phyloP scores from a whole-genome alignment of 345 rosid species.

The Balakata baccata region DNA sequence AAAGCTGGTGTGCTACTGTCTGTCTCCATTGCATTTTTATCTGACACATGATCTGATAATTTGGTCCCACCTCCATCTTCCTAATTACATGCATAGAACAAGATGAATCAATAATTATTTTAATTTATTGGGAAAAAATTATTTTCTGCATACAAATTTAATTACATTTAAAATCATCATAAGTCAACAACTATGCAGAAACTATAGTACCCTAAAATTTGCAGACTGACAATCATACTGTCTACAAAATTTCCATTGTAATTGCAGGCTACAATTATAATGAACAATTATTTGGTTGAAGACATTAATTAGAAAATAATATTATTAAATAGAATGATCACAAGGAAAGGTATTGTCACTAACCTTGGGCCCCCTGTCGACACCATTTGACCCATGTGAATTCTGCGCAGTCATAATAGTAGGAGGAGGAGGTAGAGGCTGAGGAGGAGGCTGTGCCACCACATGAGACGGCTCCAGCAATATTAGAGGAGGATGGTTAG shows the following conservation, averaged over 20 bases:
- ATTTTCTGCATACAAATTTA: too few relatives aligned
- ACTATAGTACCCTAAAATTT: too few relatives aligned
- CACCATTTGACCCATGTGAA: constrained; percentile 70
- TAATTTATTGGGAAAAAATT: too few relatives aligned
- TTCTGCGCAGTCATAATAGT: constrained; percentile 34
- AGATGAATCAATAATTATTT: too few relatives aligned
- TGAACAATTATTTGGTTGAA: too few relatives aligned
- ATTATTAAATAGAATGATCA: not conserved
- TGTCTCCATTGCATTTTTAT: constrained; percentile 54
- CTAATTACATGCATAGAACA: constrained; percentile 31
- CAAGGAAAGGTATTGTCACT: constrained; percentile 10
- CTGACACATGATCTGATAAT: constrained; percentile 47
- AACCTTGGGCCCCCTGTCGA: constrained; percentile 59
- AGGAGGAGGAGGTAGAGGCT: constrained; percentile 27
- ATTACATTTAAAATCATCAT: not conserved
- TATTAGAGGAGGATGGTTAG: constrained; percentile 41
- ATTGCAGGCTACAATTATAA: too few relatives aligned
- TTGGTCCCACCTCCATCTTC: constrained; percentile 54
- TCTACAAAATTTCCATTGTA: not conserved
- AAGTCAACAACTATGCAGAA: too few relatives aligned
- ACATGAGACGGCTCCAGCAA: constrained; percentile 38
- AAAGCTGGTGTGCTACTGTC: constrained; percentile 86
- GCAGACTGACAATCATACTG: not conserved
- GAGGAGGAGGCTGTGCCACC: constrained; percentile 20
- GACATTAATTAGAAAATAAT: not conserved